Evolutionary conservation across 345 rosid genomes (phyloP), one percentile per base, ranked within the genome.

Genomic region (Diplotaxis tenuifolia): DNA sequence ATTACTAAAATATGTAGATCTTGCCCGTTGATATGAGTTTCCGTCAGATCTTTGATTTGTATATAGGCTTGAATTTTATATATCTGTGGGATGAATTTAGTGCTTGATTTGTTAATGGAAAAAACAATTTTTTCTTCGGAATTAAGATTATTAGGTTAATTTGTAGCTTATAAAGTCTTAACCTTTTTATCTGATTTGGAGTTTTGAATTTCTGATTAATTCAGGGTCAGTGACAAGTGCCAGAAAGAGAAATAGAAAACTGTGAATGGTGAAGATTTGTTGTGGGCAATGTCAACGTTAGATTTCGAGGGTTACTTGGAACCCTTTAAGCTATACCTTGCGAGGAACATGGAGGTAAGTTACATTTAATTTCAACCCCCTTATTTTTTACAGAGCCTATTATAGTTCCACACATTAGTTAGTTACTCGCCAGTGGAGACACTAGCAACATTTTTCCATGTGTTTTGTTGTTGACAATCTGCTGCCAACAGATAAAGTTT

Each of bases 141-240:
- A 20, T 47, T 25, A 23, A 12, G 15, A 21, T 38, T n/a, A 20
- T 19, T 21, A 27, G 29, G 29, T 68, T 68, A 52, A 16, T 27
- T 21, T 34, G n/a, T 38, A 56, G 65, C 7, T 58, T 21, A 27
- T 7, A 12, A 18, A 50, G 28, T 28, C 9, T 16, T 22, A 18
- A 2, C 45, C 2, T 2, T 61, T 22, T n/a, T n/a, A 52, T 22
- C 19, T 32, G 3, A 62, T n/a, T n/a, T n/a, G n/a, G n/a, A n/a
- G n/a, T n/a, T n/a, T n/a, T n/a, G n/a, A n/a, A n/a, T n/a, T n/a
- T n/a, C n/a, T n/a, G n/a, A n/a, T n/a, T n/a, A n/a, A n/a, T n/a
- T n/a, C n/a, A 86, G 92, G 83, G 93, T 91, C 6, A 83, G 89
- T 68, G 86, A 87, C 74, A 84, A 84, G 83, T 86, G 94, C 54